These are phyloP conservation scores for Haplographium delicatum DNA, from an alignment of 495 filamentous ascomycete genomes.

Conservation along the genomic window DNA sequence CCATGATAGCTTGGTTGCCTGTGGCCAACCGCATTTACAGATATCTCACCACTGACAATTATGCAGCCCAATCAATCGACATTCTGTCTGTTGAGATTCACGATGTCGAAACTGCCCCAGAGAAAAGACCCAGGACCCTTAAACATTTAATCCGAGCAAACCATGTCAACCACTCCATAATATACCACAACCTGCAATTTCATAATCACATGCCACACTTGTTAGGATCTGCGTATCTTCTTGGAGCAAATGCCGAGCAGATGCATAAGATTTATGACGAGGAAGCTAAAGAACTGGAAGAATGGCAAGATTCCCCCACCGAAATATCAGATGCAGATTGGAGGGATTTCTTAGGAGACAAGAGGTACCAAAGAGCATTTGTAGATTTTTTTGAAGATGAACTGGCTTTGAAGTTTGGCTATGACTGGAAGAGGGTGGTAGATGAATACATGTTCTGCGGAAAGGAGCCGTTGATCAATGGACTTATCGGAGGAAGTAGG, in stretches of 20 bases:
- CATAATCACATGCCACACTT: constrained; percentile 89
- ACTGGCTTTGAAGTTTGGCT: constrained; percentile 62
- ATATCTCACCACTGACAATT: constrained; percentile 21
- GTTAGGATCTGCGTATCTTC: constrained; percentile 75
- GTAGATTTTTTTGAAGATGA: constrained; percentile 91
- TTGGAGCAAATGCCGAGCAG: constrained; percentile 67
- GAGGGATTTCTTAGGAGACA: constrained; percentile 73
- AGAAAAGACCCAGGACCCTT: constrained; percentile 74
- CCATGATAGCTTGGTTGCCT: constrained; percentile 44
- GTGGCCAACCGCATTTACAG: constrained; percentile 37
- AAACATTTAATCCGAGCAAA: constrained; percentile 89
- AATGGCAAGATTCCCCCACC: constrained; percentile 79
- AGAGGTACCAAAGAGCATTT: constrained; percentile 80
- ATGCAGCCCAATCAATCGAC: constrained; percentile 43
- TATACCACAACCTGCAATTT: constrained; percentile 71
- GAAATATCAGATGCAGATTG: constrained; percentile 82
- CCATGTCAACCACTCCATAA: constrained; percentile 80
- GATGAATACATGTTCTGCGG: constrained; percentile 71
- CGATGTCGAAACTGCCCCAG: constrained; percentile 70
- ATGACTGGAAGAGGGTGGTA: constrained; percentile 79
- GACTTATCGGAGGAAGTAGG: constrained; percentile 71
- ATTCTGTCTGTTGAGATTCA: constrained; percentile 66
- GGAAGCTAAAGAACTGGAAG: constrained; percentile 63
- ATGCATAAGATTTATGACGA: constrained; percentile 74
- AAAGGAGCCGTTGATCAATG: constrained; percentile 71